Evolutionary conservation across 352 stramenopile genomes (phyloP).

Genomic region (Blastocystis sp.): DNA sequence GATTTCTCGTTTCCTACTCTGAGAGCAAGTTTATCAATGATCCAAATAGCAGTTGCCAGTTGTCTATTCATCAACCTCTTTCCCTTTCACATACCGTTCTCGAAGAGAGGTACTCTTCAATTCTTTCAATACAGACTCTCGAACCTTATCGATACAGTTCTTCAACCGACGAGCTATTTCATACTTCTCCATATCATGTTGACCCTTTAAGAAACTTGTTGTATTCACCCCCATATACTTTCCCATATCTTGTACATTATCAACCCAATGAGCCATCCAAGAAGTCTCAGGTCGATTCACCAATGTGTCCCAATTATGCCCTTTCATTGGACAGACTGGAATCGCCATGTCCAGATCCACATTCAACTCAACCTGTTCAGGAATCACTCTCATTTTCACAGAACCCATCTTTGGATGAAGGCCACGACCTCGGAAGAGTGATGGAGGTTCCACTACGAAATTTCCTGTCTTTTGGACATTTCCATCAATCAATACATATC

Average conservation of each 20-base stretch:
- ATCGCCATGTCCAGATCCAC: constrained; percentile 81
- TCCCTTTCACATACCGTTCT: constrained; percentile 69
- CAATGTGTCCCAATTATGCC: constrained; percentile 89
- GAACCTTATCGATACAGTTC: constrained; percentile 89
- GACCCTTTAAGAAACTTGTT: constrained; percentile 95
- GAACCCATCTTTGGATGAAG: constrained; percentile 98
- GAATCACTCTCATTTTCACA: constrained; percentile 79
- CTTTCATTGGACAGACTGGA: constrained; percentile 80
- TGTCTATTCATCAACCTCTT: constrained; percentile 80
- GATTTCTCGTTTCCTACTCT: constrained; percentile 99
- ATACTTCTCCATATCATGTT: constrained; percentile 96
- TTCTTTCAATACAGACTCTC: constrained; percentile 80
- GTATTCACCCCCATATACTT: constrained; percentile 85
- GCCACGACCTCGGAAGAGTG: constrained; percentile 91
- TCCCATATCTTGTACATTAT: constrained; percentile 86
- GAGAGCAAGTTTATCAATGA: constrained; percentile 97
- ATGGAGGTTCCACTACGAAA: constrained; percentile 90
- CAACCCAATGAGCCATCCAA: constrained; percentile 88
- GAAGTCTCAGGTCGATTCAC: constrained; percentile 84
- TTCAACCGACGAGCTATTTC: constrained; percentile 94
- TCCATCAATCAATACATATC: constrained; percentile 90
- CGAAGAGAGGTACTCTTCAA: constrained; percentile 70
- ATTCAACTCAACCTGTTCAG: constrained; percentile 94
- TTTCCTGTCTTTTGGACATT: constrained; percentile 95
- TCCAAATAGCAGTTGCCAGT: constrained; percentile 95